Base-by-base conservation (phyloP, 805 yeast genomes). In the Kluyveromyces wickerhamii region DNA sequence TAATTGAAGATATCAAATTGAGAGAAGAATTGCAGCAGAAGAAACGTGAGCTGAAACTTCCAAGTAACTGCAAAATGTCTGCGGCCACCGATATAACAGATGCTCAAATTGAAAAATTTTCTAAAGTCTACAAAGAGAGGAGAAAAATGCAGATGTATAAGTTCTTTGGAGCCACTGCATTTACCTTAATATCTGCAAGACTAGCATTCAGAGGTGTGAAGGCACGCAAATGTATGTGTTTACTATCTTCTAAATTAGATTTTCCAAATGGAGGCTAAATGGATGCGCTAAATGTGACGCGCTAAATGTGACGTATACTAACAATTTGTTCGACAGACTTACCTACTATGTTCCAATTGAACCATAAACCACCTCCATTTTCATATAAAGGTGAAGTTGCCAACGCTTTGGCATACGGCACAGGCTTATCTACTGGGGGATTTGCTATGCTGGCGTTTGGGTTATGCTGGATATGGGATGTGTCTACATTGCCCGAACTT, bases 311-410 rank as follows among this genome's bases (percentile, higher is more conserved):
- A n/a, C n/a, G n/a, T n/a, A n/a, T n/a, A 43, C 47, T 42, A 40
- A 43, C 48, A 18, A 11, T 22, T 20, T 26, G 13, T 11, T 21
- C 18, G 8, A 7, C 34, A 62, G 72, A 75, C 47, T 59, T 75
- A 5, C 96, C 96, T 6, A 70, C 69, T 27, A 66, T 77, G 48
- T 88, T 83, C 59, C 87, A 84, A 48, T 85, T 88, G 9, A 87
- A 87, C 58, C 89, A 86, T 49, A 71, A 74, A 38, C 94, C 94
- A 2, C 95, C 95, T 4, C 67, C 76, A n/a, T 81, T 79, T 50
- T 79, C 82, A 20, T 77, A 83, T 52, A 76, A 83, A 41, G 72
- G 75, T 36, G 95, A 87, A 54, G 95, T 95, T 2, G 73, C 85
- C 21, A 75, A 77, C 26, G 96, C 96, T 0, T 85, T 88, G 3